phyloP scores from a whole-genome alignment of 768 basidiomycete species.

The Lactarius vividus region DNA sequence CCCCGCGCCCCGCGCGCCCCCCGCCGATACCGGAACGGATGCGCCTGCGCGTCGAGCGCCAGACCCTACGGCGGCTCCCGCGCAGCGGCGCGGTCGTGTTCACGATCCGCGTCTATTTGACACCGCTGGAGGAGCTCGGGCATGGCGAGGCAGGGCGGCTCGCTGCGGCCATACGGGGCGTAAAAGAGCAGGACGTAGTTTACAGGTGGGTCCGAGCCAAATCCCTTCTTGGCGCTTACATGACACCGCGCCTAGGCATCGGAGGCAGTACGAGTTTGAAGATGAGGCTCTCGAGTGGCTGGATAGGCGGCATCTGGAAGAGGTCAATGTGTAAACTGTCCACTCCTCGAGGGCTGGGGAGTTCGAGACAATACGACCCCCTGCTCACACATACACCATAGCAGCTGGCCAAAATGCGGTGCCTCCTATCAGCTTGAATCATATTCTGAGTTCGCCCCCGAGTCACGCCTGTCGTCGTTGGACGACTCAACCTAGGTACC shows the following conservation, averaged over 20 bases:
- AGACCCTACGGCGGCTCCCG: constrained; percentile 58
- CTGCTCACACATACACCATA: no score
- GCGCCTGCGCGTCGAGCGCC: constrained; percentile 58
- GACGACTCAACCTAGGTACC: not conserved
- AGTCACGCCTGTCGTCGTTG: not conserved
- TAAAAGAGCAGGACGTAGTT: constrained; percentile 50
- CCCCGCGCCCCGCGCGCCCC: constrained; percentile 4
- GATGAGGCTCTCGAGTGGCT: constrained; percentile 38
- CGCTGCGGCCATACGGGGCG: constrained; percentile 55
- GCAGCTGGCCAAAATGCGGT: not conserved
- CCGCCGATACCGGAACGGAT: constrained; percentile 40
- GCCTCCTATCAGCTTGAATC: not conserved
- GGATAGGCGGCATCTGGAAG: constrained; percentile 37
- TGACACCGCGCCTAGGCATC: constrained; percentile 34
- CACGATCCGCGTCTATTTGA: constrained; percentile 61
- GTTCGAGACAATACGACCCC: not conserved
- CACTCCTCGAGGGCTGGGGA: not conserved
- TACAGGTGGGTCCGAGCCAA: constrained; percentile 41
- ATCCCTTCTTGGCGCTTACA: not conserved
- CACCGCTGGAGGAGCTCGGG: constrained; percentile 48
- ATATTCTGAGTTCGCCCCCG: not conserved
- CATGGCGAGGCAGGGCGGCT: constrained; percentile 56
- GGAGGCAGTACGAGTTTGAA: constrained; percentile 35
- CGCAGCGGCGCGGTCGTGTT: constrained; percentile 60
- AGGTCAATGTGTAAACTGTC: constrained; percentile 27